phyloP scores from a whole-genome alignment of 768 basidiomycete species.

The Paxillus involutus region DNA sequence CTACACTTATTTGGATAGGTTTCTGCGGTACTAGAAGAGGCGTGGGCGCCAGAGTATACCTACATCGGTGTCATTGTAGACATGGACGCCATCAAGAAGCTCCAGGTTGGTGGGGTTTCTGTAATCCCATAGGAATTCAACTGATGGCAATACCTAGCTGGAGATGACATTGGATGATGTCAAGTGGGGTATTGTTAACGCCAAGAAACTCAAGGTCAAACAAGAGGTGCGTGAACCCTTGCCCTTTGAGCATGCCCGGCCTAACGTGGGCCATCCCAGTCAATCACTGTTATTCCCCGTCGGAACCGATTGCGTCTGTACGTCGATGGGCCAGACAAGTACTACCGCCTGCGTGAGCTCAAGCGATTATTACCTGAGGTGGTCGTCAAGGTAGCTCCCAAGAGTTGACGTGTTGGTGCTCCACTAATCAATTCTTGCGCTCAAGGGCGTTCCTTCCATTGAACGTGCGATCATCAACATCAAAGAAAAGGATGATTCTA shows the following conservation, averaged over 20 bases:
- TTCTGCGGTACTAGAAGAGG: slow-evolving; percentile 90
- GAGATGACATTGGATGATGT: slow-evolving; percentile 92
- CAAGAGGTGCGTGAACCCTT: slow-evolving; percentile 55
- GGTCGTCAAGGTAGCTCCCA: slow-evolving; percentile 75
- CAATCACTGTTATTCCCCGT: slow-evolving; percentile 73
- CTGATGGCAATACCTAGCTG: slow-evolving; percentile 48
- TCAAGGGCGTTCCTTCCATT: slow-evolving; percentile 80
- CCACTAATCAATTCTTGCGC: neutral
- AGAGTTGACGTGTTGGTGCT: neutral
- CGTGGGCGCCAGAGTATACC: slow-evolving; percentile 90
- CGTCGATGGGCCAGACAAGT: slow-evolving; percentile 75
- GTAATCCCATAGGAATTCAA: neutral
- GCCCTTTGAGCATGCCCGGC: neutral
- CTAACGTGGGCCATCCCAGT: slow-evolving; percentile 38
- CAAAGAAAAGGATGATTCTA: slow-evolving; percentile 80
- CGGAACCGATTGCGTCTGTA: slow-evolving; percentile 79
- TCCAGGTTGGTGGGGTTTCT: slow-evolving; percentile 56
- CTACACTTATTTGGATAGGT: slow-evolving; percentile 49
- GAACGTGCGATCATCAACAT: slow-evolving; percentile 95
- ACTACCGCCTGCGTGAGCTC: slow-evolving; percentile 80
- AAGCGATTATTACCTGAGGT: slow-evolving; percentile 83
- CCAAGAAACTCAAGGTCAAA: slow-evolving; percentile 91
- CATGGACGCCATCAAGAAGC: slow-evolving; percentile 78
- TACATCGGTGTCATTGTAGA: slow-evolving; percentile 95
- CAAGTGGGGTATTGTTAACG: slow-evolving; percentile 84